These are phyloP conservation scores for Pythium volutum DNA, from an alignment of 352 stramenopile genomes.

Conservation along the genomic window DNA sequence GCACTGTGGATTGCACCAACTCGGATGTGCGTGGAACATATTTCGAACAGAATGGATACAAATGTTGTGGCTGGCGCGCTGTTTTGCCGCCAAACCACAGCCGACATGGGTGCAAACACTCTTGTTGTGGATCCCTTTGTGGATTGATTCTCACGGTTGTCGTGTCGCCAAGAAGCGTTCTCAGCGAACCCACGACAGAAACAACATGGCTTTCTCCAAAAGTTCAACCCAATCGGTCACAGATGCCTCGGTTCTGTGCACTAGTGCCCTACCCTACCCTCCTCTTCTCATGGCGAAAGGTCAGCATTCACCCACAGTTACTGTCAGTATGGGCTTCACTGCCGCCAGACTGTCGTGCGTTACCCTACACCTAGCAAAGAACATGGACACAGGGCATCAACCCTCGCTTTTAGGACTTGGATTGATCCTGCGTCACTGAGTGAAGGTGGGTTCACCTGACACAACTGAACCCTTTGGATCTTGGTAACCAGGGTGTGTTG, in stretches of 20 bases:
- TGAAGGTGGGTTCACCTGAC: conserved; percentile 25
- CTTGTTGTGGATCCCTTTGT: not conserved
- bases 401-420: conserved; percentile 26
- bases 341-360: conserved; percentile 27
- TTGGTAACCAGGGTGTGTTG: too few relatives aligned
- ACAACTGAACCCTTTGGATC: not conserved
- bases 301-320: conserved; percentile 24
- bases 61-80: not conserved
- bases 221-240: conserved; percentile 31
- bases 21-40: not conserved
- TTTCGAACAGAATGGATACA: conserved; percentile 23
- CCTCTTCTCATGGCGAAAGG: conserved; percentile 17
- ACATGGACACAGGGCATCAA: conserved; percentile 7
- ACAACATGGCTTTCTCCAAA: conserved; percentile 1
- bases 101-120: conserved; percentile 28
- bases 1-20: too few relatives aligned
- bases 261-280: conserved; percentile 19
- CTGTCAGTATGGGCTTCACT: conserved; percentile 4
- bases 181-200: conserved; percentile 22
- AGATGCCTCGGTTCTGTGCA: conserved; percentile 21
- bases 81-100: not conserved
- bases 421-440: conserved; percentile 15
- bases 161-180: conserved; percentile 12
- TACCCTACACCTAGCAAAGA: conserved; percentile 19
- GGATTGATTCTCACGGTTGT: conserved; percentile 4